Conservation (phyloP, 2,329 filamentous ascomycete genomes). For the Fonsecaea monophora region DNA sequence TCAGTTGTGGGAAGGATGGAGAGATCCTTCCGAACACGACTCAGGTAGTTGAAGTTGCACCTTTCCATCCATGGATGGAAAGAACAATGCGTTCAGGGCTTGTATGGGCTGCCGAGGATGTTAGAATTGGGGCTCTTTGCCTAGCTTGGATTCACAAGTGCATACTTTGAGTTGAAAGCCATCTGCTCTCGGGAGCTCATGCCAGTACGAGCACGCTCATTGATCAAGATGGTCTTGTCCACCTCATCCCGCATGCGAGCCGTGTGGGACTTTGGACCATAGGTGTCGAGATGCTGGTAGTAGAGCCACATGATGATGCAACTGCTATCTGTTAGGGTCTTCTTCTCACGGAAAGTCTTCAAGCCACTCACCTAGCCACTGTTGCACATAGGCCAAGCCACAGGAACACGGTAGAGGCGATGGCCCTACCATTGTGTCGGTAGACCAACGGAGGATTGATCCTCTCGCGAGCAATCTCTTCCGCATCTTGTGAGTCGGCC, state of each 20-base stretch:
- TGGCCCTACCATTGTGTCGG: slow-evolving; percentile 56
- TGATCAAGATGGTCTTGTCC: slow-evolving; percentile 29
- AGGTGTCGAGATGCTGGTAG: slow-evolving; percentile 33
- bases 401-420: slow-evolving; percentile 60
- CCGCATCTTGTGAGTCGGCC: slow-evolving; percentile 43
- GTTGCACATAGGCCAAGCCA: slow-evolving; percentile 61
- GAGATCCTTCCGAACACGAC: neutral
- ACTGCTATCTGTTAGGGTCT: slow-evolving; percentile 12
- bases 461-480: slow-evolving; percentile 43
- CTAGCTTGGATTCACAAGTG: neutral
- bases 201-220: slow-evolving; percentile 16
- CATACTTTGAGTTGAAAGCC: slow-evolving; percentile 8
- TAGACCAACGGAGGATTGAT: slow-evolving; percentile 50
- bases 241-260: slow-evolving; percentile 33
- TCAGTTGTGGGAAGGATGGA: neutral
- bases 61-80: neutral
- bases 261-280: slow-evolving; percentile 32
- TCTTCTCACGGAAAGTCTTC: neutral
- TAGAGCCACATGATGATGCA: slow-evolving; percentile 36
- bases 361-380: slow-evolving; percentile 45
- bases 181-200: slow-evolving; percentile 25
- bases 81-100: neutral
- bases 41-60: neutral
- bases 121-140: neutral
- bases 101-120: neutral